A percentile compares a stretch with the other conserved stretches of the same genome.
Conservation (phyloP, 2,329 filamentous ascomycete genomes). For the Cladorrhinum sp. region DNA sequence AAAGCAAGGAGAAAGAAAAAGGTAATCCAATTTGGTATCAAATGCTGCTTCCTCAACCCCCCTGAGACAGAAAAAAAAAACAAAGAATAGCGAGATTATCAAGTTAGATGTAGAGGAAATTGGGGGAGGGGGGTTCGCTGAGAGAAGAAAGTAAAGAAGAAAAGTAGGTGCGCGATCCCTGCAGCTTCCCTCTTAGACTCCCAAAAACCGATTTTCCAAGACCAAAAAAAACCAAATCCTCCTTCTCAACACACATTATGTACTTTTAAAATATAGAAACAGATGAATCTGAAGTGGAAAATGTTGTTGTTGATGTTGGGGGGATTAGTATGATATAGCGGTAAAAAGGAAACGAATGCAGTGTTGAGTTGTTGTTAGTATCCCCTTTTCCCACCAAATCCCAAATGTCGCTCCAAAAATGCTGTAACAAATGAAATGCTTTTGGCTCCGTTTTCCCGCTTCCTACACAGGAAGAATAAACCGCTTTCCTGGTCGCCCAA, state of each 20-base stretch:
- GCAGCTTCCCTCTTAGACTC: not conserved
- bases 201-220: not conserved
- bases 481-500: not conserved
- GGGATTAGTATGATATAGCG: not conserved
- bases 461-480: not conserved
- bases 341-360: not conserved
- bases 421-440: not conserved
- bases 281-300: not conserved
- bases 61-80: not conserved
- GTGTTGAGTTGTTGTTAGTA: not conserved
- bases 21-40: conserved; percentile 13
- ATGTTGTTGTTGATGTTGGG: not conserved
- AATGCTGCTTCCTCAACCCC: conserved; percentile 6
- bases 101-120: not conserved
- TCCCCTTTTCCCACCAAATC: not conserved
- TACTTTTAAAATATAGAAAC: not conserved
- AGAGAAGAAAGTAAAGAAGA: not conserved
- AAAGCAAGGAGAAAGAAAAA: not conserved
- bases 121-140: not conserved
- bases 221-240: not conserved
- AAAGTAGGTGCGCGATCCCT: not conserved
- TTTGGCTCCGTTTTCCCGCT: not conserved
- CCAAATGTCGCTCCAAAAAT: not conserved
- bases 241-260: not conserved
- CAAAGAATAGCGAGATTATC: not conserved